phyloP scores from a whole-genome alignment of 805 yeast species.

The Nakazawaea peltata region DNA sequence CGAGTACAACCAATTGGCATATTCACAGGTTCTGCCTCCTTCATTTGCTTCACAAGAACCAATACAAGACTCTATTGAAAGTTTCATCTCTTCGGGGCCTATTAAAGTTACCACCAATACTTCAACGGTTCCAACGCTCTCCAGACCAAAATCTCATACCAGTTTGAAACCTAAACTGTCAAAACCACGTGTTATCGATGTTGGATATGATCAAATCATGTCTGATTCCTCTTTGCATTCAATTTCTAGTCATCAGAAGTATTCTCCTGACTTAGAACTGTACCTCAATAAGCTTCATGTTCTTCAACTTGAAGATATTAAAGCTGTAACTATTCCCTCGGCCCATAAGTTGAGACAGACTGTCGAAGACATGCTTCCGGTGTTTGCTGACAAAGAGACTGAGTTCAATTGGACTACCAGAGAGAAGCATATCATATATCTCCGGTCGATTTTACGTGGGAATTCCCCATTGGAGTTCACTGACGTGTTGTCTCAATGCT shows the following conservation, averaged over 20 bases:
- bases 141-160: conserved; percentile 12
- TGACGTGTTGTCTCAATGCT: conserved; percentile 20
- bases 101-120: conserved; percentile 15
- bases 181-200: background rate
- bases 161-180: conserved; percentile 6
- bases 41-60: too few species aligned
- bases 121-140: background rate
- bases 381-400: conserved; percentile 70
- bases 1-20: conserved; percentile 11
- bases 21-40: background rate
- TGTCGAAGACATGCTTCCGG: conserved; percentile 19
- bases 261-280: conserved; percentile 2
- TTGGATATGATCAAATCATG: background rate
- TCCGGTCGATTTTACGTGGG: conserved; percentile 59
- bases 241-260: too few species aligned
- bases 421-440: conserved; percentile 48
- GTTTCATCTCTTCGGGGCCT: conserved; percentile 15
- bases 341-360: conserved; percentile 17
- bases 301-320: conserved; percentile 31
- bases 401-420: conserved; percentile 81
- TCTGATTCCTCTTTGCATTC: conserved; percentile 10
- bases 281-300: conserved; percentile 19
- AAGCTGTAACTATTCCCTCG: conserved; percentile 21
- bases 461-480: conserved; percentile 32
- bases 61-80: background rate